phyloP scores from a whole-genome alignment of 2,329 filamentous ascomycete genomes.

The Pestalotiopsis fici region DNA sequence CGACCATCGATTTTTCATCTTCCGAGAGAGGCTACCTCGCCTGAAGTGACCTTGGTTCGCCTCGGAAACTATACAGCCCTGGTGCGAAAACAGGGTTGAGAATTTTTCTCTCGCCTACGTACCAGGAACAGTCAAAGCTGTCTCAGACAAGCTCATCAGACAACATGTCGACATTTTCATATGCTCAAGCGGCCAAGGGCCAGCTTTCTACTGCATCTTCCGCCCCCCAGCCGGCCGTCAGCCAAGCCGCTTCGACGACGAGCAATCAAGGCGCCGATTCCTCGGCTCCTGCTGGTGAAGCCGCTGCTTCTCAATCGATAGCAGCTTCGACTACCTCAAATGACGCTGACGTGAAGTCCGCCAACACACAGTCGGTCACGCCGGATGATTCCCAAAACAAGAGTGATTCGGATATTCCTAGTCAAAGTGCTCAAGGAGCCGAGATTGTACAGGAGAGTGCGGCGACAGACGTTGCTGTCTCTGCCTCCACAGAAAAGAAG shows the following conservation, averaged over 20 bases:
- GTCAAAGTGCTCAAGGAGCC: not conserved
- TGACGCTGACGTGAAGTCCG: slow-evolving; percentile 30
- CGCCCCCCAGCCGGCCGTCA: slow-evolving; percentile 27
- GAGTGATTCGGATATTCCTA: not conserved
- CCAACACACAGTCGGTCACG: slow-evolving; percentile 22
- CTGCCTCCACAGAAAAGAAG: slow-evolving; percentile 19
- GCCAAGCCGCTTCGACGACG: slow-evolving; percentile 29
- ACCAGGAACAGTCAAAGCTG: slow-evolving; percentile 3
- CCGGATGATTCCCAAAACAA: slow-evolving; percentile 13
- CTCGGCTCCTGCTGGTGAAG: slow-evolving; percentile 29
- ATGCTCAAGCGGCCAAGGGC: slow-evolving; percentile 93
- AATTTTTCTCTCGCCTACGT: slow-evolving; percentile 5
- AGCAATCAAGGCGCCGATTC: slow-evolving; percentile 35
- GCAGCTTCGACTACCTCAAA: slow-evolving; percentile 38
- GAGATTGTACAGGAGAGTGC: not conserved
- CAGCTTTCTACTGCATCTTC: slow-evolving; percentile 47
- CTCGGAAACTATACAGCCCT: not conserved
- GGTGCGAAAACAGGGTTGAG: slow-evolving; percentile 7
- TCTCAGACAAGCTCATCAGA: slow-evolving; percentile 7
- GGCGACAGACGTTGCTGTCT: slow-evolving; percentile 15
- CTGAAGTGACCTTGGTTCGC: slow-evolving; percentile 6
- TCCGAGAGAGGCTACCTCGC: not conserved
- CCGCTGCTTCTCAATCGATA: slow-evolving; percentile 32
- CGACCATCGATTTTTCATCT: not conserved
- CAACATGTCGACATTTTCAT: slow-evolving; percentile 73